Base-by-base conservation (phyloP, 495 filamentous ascomycete species). In the Penicillium cataractarum region DNA sequence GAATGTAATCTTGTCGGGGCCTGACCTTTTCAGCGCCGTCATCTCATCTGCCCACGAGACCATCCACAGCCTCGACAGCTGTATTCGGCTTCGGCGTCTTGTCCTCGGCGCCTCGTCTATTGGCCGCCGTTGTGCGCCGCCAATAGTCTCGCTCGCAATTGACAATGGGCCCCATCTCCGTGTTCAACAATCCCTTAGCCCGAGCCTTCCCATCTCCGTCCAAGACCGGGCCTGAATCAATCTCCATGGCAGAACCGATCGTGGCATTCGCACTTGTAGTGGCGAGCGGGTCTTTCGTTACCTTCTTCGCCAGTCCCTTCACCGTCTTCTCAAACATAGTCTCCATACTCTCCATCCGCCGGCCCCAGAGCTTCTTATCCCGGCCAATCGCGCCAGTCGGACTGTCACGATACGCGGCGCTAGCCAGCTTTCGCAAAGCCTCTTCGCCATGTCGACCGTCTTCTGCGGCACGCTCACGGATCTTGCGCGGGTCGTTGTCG, bases 371-470 rank as follows among this genome's bases (percentile, higher is more conserved):
- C 58, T 77, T 77, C 71, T 78, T 81, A 50, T 80, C 76, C 35
- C 72, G 67, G 0, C 74, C 74, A 26, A 69, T 72, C 19, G 76
- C 68, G 13, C 69, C 74, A 12, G 68, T 67, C 35, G 78, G 76
- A 27, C 75, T 80, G 32, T 81, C 75, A 61, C 79, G 77, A 67
- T 74, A 77, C 21, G 80, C 79, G 12, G 82, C 81, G 29, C 79
- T 74, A 40, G 89, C 84, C 49, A 93, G 76, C 65, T 86, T 88
- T 40, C 91, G 80, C 57, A 93, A 69, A 22, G 89, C 89, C 62
- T 90, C 85, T 75, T 93, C 90, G 2, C 88, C 90, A 59, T 89
- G 75, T 31, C 90, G 79, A 22, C 90, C 89, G 65, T 91, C 87
- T 70, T 90, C 84, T 4, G 89, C 90, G 4, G 89, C 89, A 27